phyloP scores from a whole-genome alignment of 345 rosid genomes.

The Brassica napus region Da-Ae NC_063435.1:10828501-10829000 shows the following conservation, averaged over 20 bases:
- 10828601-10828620: constrained; percentile 86
- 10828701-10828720: constrained; percentile 94
- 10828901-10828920: constrained; percentile 77
- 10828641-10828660: constrained; percentile 93
- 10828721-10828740: constrained; percentile 97
- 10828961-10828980: constrained; percentile 85
- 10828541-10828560: constrained; percentile 60
- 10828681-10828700: constrained; percentile 98
- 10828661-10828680: constrained; percentile 99
- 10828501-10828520: constrained; percentile 98
- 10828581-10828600: constrained; percentile 99
- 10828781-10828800: constrained; percentile 58
- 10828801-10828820: not conserved
- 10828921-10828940: constrained; percentile 80
- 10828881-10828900: constrained; percentile 93
- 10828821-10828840: not conserved
- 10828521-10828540: constrained; percentile 89
- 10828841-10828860: constrained; percentile 41
- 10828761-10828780: constrained; percentile 91
- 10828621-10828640: constrained; percentile 94
- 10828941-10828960: constrained; percentile 57
- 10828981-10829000: constrained; percentile 50
- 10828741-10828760: constrained; percentile 98
- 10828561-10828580: constrained; percentile 93
- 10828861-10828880: constrained; percentile 93